Evolutionary conservation across 2,329 filamentous ascomycete genomes (phyloP).

Genomic region (Pestalotiopsis sp.): DNA sequence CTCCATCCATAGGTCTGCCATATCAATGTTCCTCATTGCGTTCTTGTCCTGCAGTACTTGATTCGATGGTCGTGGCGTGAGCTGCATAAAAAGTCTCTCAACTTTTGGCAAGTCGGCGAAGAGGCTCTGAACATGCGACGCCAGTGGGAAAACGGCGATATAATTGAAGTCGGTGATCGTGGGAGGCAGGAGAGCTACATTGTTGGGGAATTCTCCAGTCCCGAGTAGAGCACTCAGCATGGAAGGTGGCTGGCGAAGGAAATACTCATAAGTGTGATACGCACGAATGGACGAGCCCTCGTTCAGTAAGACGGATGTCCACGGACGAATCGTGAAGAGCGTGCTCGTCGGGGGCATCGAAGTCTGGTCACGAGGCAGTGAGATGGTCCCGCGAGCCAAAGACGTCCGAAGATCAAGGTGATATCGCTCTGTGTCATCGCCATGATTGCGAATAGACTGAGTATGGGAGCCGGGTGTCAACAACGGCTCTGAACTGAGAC

Average conservation of each 20-base stretch:
- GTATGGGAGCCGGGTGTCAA: neutral
- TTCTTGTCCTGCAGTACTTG: conserved; percentile 35
- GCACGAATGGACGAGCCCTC: conserved; percentile 75
- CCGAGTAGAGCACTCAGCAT: conserved; percentile 57
- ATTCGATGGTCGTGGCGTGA: conserved; percentile 38
- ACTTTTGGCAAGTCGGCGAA: conserved; percentile 52
- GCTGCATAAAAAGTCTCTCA: conserved; percentile 56
- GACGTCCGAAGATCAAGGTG: neutral
- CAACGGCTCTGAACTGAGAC: neutral
- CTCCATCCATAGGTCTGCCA: conserved; percentile 55
- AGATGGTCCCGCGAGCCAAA: neutral
- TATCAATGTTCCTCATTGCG: conserved; percentile 41
- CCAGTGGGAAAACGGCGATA: conserved; percentile 69
- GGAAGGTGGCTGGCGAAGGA: conserved; percentile 64
- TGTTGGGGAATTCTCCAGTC: conserved; percentile 38
- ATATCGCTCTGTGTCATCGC: neutral
- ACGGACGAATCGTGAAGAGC: conserved; percentile 63
- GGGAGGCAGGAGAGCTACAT: conserved; percentile 38
- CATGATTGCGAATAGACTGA: neutral
- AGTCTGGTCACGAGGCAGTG: neutral
- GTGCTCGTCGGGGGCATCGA: conserved; percentile 27
- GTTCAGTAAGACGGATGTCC: conserved; percentile 69
- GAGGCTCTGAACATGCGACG: conserved; percentile 58
- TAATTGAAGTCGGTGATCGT: conserved; percentile 58
- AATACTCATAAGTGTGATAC: conserved; percentile 74